Conservation (phyloP, 2,329 filamentous ascomycete species). For the Chrysoporthe austroafricana region DNA sequence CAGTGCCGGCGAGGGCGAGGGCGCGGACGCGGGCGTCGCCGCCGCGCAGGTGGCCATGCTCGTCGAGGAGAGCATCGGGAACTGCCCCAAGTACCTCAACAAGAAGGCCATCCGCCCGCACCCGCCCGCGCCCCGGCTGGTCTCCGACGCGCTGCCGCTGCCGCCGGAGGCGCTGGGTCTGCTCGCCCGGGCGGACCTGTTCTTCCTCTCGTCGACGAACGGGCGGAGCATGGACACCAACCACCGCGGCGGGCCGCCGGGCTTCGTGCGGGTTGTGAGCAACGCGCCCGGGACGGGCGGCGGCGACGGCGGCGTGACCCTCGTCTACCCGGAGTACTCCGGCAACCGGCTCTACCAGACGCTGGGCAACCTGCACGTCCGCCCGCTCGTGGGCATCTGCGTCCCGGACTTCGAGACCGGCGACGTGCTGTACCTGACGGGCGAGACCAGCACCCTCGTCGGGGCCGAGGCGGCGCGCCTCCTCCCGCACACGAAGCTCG, state of each 20-base stretch:
- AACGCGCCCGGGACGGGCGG: constrained; percentile 45
- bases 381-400: constrained; percentile 69
- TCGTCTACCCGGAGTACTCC: constrained; percentile 83
- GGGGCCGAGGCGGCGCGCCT: constrained; percentile 64
- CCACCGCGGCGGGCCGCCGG: constrained; percentile 73
- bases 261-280: constrained; percentile 71
- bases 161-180: constrained; percentile 59
- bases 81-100: constrained; percentile 88
- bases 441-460: constrained; percentile 67
- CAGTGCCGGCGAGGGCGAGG: constrained; percentile 33
- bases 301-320: constrained; percentile 44
- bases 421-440: constrained; percentile 75
- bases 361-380: constrained; percentile 73
- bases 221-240: constrained; percentile 80
- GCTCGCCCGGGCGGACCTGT: constrained; percentile 68
- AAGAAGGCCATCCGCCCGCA: constrained; percentile 65
- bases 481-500: constrained; percentile 73
- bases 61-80: constrained; percentile 75
- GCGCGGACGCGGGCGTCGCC: constrained; percentile 36
- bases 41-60: constrained; percentile 63
- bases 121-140: constrained; percentile 52
- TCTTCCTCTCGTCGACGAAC: constrained; percentile 76
- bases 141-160: constrained; percentile 47
- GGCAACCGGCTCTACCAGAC: constrained; percentile 86
- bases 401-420: constrained; percentile 77